Percentiles rank a stretch among this genome's conserved stretches.
Evolutionary conservation across 2,329 filamentous ascomycete genomes (phyloP).

Genomic region (Penicillium aurantiogriseum): DNA sequence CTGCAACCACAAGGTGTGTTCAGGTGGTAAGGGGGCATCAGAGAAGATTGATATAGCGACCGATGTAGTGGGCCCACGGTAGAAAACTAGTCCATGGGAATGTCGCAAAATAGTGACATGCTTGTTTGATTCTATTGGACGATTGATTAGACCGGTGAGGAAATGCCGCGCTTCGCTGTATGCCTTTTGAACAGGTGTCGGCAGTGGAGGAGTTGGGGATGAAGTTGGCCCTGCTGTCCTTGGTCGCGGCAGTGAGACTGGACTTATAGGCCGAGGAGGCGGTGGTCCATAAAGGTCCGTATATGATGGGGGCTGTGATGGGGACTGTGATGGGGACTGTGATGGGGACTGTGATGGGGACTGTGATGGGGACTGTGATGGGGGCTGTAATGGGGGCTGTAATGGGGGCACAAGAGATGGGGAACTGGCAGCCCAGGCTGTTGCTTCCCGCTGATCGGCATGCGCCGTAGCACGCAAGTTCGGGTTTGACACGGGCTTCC

Average conservation of each 20-base stretch:
- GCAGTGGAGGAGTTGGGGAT: constrained; percentile 3
- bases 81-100: constrained; percentile 63
- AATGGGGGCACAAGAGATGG: constrained; percentile 7
- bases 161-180: constrained; percentile 61
- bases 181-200: constrained; percentile 33
- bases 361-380: constrained; percentile 16
- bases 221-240: constrained; percentile 15
- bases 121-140: constrained; percentile 63
- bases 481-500: constrained; percentile 26
- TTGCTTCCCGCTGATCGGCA: constrained; percentile 12
- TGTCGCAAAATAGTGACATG: constrained; percentile 68
- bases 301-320: constrained; percentile 21
- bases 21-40: constrained; percentile 55
- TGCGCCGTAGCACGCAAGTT: constrained; percentile 20
- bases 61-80: constrained; percentile 63
- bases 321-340: neutral
- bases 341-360: neutral
- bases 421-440: constrained; percentile 10
- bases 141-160: constrained; percentile 62
- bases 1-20: constrained; percentile 66
- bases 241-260: constrained; percentile 11
- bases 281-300: constrained; percentile 18
- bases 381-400: neutral
- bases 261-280: neutral
- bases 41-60: constrained; percentile 65